These are phyloP conservation scores for Alternaria burnsii DNA, from an alignment of 2,329 filamentous ascomycete species.

Conservation along the genomic window DNA sequence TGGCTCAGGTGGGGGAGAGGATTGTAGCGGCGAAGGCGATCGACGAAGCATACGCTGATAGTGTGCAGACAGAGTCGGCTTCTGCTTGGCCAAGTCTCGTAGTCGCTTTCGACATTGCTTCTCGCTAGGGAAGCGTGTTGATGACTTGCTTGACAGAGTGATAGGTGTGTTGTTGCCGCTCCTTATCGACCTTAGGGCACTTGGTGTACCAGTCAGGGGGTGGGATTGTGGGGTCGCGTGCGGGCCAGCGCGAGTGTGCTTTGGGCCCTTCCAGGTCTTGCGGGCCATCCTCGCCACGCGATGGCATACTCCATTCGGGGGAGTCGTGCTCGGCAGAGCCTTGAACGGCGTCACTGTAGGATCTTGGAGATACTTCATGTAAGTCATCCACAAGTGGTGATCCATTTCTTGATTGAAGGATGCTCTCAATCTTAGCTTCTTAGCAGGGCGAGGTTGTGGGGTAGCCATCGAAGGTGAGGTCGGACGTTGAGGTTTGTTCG, in stretches of 20 bases:
- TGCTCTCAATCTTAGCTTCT: constrained; percentile 55
- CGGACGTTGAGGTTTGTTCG: constrained; percentile 36
- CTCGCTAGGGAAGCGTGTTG: constrained; percentile 65
- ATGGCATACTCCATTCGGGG: constrained; percentile 70
- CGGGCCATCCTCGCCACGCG: constrained; percentile 69
- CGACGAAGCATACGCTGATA: constrained; percentile 69
- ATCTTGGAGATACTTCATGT: constrained; percentile 71
- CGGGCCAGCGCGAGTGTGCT: constrained; percentile 40
- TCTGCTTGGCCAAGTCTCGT: constrained; percentile 67
- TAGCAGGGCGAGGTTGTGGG: constrained; percentile 39
- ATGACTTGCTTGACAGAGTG: constrained; percentile 46
- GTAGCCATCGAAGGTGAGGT: constrained; percentile 44
- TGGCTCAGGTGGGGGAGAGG: constrained; percentile 46
- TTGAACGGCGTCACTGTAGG: constrained; percentile 73
- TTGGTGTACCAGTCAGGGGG: constrained; percentile 52
- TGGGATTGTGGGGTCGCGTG: constrained; percentile 27
- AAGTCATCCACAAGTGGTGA: constrained; percentile 71
- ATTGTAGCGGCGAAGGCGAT: constrained; percentile 67
- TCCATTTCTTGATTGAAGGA: constrained; percentile 71
- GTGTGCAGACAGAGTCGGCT: constrained; percentile 69
- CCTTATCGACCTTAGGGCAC: constrained; percentile 53
- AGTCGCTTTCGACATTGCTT: constrained; percentile 66
- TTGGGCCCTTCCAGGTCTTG: constrained; percentile 65
- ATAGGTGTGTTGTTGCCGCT: constrained; percentile 61
- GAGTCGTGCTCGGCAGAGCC: constrained; percentile 69